A percentile compares a stretch with the other conserved stretches of the same genome.
phyloP scores from a whole-genome alignment of 352 stramenopile genomes.

The Blastocystis sp. region DNA sequence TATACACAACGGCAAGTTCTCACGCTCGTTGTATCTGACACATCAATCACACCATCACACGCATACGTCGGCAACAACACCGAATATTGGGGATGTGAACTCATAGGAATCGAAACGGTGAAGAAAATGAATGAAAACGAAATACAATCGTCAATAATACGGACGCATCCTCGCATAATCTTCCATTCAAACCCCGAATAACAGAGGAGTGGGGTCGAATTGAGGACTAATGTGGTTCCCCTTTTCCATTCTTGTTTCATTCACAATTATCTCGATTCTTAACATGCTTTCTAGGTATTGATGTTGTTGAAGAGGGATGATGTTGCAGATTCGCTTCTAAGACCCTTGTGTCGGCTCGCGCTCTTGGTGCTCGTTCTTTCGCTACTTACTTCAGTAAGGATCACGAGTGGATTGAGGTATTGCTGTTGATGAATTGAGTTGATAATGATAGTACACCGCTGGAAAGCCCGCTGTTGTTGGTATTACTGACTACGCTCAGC shows the following conservation, averaged over 20 bases:
- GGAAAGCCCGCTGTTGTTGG: conserved; percentile 80
- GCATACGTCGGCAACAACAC: conserved; percentile 70
- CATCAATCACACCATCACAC: neutral
- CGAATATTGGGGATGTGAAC: conserved; percentile 47
- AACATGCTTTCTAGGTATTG: neutral
- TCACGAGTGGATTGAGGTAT: conserved; percentile 72
- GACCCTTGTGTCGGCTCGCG: conserved; percentile 49
- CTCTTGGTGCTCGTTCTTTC: conserved; percentile 64
- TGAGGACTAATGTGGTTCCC: neutral
- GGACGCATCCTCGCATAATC: neutral
- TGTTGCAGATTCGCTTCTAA: conserved; percentile 68
- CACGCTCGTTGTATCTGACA: conserved; percentile 95
- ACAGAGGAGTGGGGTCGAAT: neutral
- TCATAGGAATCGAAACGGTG: neutral
- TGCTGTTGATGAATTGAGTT: neutral
- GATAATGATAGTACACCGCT: conserved; percentile 34
- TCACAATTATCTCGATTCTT: neutral
- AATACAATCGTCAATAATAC: neutral
- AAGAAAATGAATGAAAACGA: conserved; percentile 33
- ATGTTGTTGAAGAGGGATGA: neutral
- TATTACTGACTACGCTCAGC: conserved; percentile 96
- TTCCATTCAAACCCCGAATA: neutral
- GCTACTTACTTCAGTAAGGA: conserved; percentile 74
- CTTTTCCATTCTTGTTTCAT: neutral
- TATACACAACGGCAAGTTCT: conserved; percentile 96